Percentiles rank a stretch among this genome's conserved stretches.
These are phyloP conservation scores for Neofusicoccum sp. DNA, from an alignment of 2,329 filamentous ascomycete species.

Conservation along the genomic window DNA sequence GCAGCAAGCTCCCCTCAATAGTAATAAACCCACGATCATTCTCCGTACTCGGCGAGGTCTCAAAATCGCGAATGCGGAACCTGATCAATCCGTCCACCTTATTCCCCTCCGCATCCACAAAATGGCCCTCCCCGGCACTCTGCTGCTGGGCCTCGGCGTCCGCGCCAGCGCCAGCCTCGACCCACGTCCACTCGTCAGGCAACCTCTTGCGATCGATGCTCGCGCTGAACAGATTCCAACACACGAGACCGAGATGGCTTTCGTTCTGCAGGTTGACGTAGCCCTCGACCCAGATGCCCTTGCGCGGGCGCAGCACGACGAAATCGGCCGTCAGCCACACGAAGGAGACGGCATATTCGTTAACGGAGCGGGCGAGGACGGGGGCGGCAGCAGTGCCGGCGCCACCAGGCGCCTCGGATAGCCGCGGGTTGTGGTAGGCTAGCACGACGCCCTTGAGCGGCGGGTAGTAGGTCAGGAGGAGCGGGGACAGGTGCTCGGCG, in stretches of 20 bases:
- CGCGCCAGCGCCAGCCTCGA: constrained; percentile 58
- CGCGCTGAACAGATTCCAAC: constrained; percentile 90
- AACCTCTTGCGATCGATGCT: constrained; percentile 78
- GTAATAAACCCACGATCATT: constrained; percentile 77
- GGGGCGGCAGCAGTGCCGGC: not conserved
- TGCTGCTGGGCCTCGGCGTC: constrained; percentile 23
- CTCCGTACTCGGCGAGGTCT: constrained; percentile 66
- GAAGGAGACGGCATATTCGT: constrained; percentile 83
- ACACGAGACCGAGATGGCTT: constrained; percentile 84
- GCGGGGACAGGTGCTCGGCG: constrained; percentile 73
- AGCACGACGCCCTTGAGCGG: constrained; percentile 74
- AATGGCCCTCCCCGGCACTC: constrained; percentile 63
- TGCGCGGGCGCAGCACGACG: constrained; percentile 75
- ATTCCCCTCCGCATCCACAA: constrained; percentile 70
- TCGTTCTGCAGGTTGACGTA: constrained; percentile 84
- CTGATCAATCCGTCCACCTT: constrained; percentile 67
- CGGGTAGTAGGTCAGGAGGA: constrained; percentile 76
- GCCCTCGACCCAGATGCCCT: constrained; percentile 75
- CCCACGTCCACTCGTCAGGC: constrained; percentile 79
- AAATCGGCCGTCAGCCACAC: constrained; percentile 89
- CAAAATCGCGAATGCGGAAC: constrained; percentile 84
- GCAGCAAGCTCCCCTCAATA: constrained; percentile 85
- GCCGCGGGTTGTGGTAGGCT: constrained; percentile 68
- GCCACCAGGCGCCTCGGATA: constrained; percentile 59
- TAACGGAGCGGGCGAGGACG: constrained; percentile 27